Evolutionary conservation across 2,329 filamentous ascomycete species (phyloP).

Genomic region (Parasarocladium wereldwijsianum): DNA sequence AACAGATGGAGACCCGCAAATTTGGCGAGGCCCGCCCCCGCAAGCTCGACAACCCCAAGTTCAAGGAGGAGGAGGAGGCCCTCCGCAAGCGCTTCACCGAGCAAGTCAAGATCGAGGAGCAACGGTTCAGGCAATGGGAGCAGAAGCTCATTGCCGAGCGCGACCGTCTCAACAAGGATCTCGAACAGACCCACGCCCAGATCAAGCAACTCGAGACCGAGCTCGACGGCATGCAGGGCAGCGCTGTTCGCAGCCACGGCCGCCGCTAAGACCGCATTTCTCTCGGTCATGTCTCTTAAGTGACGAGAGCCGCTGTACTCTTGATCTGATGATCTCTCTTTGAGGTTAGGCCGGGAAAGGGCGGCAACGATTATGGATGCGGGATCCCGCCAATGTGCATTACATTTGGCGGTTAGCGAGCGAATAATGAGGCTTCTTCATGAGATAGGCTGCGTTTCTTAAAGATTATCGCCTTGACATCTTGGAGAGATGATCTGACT

Average conservation of each 20-base stretch:
- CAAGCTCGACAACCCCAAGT: slow-evolving; percentile 99
- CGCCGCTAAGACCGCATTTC: too few relatives aligned
- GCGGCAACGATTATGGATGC: too few relatives aligned
- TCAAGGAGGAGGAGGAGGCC: slow-evolving; percentile 99
- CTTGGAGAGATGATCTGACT: too few relatives aligned
- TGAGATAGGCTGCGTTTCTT: too few relatives aligned
- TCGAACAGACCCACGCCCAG: slow-evolving; percentile 90
- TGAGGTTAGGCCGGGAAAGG: too few relatives aligned
- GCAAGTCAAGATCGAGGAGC: slow-evolving; percentile 99
- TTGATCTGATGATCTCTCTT: too few relatives aligned
- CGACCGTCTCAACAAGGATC: slow-evolving; percentile 98
- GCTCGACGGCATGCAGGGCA: slow-evolving; percentile 86
- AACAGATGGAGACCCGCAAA: slow-evolving; percentile 99
- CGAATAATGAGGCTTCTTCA: too few relatives aligned
- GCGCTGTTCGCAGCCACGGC: slow-evolving; percentile 77
- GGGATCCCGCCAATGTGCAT: too few relatives aligned
- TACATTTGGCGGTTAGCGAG: too few relatives aligned
- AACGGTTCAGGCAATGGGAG: slow-evolving; percentile 98
- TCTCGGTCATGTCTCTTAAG: too few relatives aligned
- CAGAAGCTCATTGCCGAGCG: slow-evolving; percentile 99
- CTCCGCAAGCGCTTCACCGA: slow-evolving; percentile 98
- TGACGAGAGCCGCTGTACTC: too few relatives aligned
- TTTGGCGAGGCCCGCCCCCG: slow-evolving; percentile 93
- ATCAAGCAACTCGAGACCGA: slow-evolving; percentile 88
- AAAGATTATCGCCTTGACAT: too few relatives aligned